phyloP scores from a whole-genome alignment of 2,329 filamentous ascomycete species.

The Penicillium janthinellum region DNA sequence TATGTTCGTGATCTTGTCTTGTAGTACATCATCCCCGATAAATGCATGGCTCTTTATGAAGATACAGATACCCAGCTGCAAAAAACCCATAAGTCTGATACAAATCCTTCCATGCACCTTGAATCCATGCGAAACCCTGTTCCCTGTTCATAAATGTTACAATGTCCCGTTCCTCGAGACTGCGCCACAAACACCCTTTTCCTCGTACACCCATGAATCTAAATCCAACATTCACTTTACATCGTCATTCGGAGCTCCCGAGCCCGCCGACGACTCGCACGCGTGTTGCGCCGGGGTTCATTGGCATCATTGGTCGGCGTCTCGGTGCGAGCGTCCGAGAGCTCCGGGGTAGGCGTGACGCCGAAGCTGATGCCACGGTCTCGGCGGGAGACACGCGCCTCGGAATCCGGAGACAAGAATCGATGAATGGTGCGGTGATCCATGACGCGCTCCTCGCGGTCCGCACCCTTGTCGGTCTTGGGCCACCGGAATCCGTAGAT shows the following conservation, averaged over 20 bases:
- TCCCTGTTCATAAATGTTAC: conserved; percentile 19
- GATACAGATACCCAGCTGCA: not conserved
- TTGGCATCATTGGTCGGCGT: conserved; percentile 40
- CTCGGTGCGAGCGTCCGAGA: conserved; percentile 42
- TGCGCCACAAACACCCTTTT: conserved; percentile 7
- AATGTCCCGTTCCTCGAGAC: conserved; percentile 3
- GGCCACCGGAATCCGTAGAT: conserved; percentile 95
- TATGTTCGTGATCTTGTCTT: not conserved
- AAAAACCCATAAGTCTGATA: conserved; percentile 4
- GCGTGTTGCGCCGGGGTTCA: conserved; percentile 39
- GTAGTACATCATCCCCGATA: not conserved
- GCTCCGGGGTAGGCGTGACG: conserved; percentile 41
- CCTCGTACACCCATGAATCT: conserved; percentile 10
- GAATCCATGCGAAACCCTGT: conserved; percentile 14
- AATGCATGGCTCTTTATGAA: not conserved
- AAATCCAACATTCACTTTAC: conserved; percentile 23
- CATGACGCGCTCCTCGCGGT: conserved; percentile 69
- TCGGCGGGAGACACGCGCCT: conserved; percentile 49
- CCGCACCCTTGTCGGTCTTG: conserved; percentile 84
- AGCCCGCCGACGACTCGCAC: conserved; percentile 37
- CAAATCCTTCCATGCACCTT: conserved; percentile 12
- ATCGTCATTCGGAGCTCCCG: conserved; percentile 40
- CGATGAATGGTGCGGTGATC: conserved; percentile 88
- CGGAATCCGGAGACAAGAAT: conserved; percentile 73
- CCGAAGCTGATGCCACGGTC: conserved; percentile 41